Percentiles rank a stretch among this genome's conserved stretches.
Conservation (phyloP, 2,329 filamentous ascomycete species). For the Monilinia fructicola region DNA sequence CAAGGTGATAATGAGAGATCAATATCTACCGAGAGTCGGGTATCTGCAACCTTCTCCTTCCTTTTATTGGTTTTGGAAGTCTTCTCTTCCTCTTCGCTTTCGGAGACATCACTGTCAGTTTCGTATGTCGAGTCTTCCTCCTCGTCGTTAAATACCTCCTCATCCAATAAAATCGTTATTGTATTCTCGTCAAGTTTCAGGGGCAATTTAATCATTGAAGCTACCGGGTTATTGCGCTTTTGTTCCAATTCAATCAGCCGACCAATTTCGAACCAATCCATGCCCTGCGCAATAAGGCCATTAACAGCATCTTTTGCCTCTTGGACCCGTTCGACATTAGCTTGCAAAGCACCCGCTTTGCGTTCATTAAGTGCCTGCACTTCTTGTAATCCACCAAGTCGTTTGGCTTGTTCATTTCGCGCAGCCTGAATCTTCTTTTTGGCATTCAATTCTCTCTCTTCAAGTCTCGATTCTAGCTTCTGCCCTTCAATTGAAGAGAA, state of each 20-base stretch:
- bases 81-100: constrained; percentile 54
- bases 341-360: constrained; percentile 87
- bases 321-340: constrained; percentile 86
- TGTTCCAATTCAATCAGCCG: constrained; percentile 87
- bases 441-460: constrained; percentile 78
- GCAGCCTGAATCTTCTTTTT: constrained; percentile 85
- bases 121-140: constrained; percentile 57
- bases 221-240: constrained; percentile 76
- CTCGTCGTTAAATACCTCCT: constrained; percentile 58
- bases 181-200: constrained; percentile 88
- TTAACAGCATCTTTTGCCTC: constrained; percentile 93
- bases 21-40: constrained; percentile 72
- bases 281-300: constrained; percentile 84
- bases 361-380: constrained; percentile 79
- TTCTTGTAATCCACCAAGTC: constrained; percentile 79
- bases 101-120: constrained; percentile 63
- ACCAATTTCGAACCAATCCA: constrained; percentile 95
- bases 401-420: constrained; percentile 76
- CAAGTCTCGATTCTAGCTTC: constrained; percentile 79
- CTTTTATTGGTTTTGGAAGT: constrained; percentile 36
- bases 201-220: constrained; percentile 80
- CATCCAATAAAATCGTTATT: constrained; percentile 73
- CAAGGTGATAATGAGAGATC: constrained; percentile 80
- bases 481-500: constrained; percentile 96
- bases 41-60: constrained; percentile 50